Evolutionary conservation across 2,329 filamentous ascomycete species (phyloP), one percentile per base, ranked within the genome.

Genomic region (Albophoma yamanashiensis): DNA sequence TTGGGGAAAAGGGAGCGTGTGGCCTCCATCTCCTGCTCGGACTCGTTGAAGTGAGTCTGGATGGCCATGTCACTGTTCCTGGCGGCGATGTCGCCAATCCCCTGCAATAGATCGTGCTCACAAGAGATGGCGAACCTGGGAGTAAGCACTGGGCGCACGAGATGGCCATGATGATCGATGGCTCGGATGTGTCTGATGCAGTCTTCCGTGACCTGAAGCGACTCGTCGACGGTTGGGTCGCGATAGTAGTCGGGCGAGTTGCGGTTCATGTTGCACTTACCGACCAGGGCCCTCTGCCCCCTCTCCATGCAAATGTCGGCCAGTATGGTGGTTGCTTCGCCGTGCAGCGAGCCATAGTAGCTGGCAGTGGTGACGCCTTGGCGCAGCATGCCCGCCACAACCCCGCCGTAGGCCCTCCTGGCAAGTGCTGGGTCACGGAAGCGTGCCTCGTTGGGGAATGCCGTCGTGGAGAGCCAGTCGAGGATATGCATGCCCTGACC

Each of bases 41-140:
- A 83, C 67, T 88, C 85, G 69, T 86, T 83, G 73, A 88, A 87
- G 68, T 88, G 86, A 3, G 85, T 88, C 70, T 89, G 85, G 39
- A 89, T 81, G 0, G 82, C 76, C 25, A 88, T 67, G 1, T 76
- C 69, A 0, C 74, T 73, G 60, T 87, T 75, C 12, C 74, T 64
- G 4, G 65, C 64, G 0, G 81, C 80, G 31, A 88, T 77, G 1
- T 72, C 67, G 0, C 86, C 86, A 1, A 89, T 73, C 0, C 83
- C 82, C 0, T 65, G 60, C 2, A 89, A 76, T 0, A 88, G 72
- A 3, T 78, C 75, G 0, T 77, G 69, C 0, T 79, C 79, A 67
- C 86, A 88, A 8, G 80, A 82, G 56, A 87, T 84, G 43, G 85
- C 83, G 64, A 87, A 86, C 1, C 85, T 76, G 17, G 83, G 83